Base-by-base conservation (phyloP, 768 basidiomycete species). In the Lentinula boryana region DNA sequence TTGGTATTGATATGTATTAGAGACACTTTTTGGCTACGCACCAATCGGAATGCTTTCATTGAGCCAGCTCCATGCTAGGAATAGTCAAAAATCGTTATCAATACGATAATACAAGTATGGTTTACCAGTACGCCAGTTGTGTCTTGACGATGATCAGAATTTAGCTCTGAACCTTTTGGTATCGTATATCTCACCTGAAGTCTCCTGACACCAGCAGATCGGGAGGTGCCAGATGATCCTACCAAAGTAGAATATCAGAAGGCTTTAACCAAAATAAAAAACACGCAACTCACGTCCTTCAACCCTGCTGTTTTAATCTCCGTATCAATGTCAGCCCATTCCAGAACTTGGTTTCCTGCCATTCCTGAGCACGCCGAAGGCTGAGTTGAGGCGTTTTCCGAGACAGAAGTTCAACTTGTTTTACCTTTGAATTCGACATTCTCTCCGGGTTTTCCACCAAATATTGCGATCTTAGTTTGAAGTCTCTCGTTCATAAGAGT, bases 311-410 rank as follows among this genome's bases (percentile, higher is more conserved):
- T 84, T 74, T 84, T 84, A 63, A 86, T 80, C 68, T 85, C 84
- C 8, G 79, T 77, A 65, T 85, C 84, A 40, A 87, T 69, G 65
- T 84, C 84, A 10, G 69, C 64, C 84, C 84, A 86, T 66, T 86
- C 84, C 18, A 86, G 65, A 1, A 86, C 84, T 67, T 86, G 84
- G 65, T 84, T 84, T 1, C 84, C 84, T 4, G 83, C 80, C 83
- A 85, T 85, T 51, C 75, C 77, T 78, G 35, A 23, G 36, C 21
- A 48, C 46, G 21, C 23, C n/a, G 5, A 48, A 23, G 46, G 41
- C 43, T 41, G 12, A 35, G 46, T 23, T 48, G 46, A 48, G 8
- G 16, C 9, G 46, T 55, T 21, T 18, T 18, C 50, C 10, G 48
- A 1, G 4, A 35, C 12, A 18, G 9, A 49, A 10, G 27, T 18